Percentiles rank a stretch among this genome's conserved stretches.
These are phyloP conservation scores for Cardamine occulta DNA, from an alignment of 345 rosid species.

Conservation along the genomic window DNA sequence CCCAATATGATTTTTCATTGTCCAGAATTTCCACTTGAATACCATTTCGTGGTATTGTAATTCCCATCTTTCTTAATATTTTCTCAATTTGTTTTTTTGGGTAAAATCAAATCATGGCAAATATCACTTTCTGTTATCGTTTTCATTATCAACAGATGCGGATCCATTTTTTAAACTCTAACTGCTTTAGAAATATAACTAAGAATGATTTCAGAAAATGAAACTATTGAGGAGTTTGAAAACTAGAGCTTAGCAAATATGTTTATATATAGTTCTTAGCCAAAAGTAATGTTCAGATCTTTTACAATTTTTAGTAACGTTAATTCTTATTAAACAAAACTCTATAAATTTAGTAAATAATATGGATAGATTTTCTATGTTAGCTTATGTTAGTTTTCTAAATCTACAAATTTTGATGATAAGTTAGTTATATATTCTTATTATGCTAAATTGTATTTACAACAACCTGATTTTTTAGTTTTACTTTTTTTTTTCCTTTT, in stretches of 20 bases:
- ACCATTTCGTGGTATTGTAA: neutral
- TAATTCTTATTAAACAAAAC: neutral
- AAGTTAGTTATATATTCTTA: neutral
- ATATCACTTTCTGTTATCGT: neutral
- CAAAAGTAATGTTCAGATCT: neutral
- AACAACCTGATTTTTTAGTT: neutral
- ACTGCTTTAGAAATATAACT: neutral
- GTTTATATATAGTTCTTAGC: neutral
- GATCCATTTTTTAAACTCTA: neutral
- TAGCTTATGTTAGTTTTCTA: neutral
- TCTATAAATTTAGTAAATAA: neutral
- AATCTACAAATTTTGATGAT: neutral
- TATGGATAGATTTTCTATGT: neutral
- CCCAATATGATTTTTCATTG: neutral
- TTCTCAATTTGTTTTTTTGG: neutral
- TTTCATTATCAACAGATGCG: neutral
- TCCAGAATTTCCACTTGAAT: neutral
- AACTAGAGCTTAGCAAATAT: too few relatives aligned
- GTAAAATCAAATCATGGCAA: neutral
- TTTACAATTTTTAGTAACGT: neutral
- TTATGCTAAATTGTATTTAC: neutral
- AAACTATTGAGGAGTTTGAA: neutral
- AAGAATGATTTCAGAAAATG: neutral
- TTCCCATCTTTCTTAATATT: neutral
- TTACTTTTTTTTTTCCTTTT: neutral